Evolutionary conservation across 139 green algal genomes (phyloP), one percentile per base, ranked within the genome.

Genomic region (Tetradesmus obliquus): DNA sequence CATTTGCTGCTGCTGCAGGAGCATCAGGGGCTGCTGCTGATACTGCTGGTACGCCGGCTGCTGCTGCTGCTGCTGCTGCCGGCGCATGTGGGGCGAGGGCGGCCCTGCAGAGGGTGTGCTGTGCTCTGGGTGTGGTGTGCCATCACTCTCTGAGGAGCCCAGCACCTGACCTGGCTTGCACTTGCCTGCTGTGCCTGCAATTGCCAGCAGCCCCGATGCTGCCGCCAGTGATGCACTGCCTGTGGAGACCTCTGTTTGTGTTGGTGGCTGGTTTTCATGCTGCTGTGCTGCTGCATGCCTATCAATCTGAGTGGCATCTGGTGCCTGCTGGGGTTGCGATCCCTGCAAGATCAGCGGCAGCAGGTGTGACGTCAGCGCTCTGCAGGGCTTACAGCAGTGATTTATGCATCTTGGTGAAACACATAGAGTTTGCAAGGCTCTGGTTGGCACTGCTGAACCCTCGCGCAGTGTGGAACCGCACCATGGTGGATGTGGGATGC

Each of bases 91-190:
- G 12, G 85, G 85, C 10, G 85, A 89, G 15, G 66, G 45, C 7
- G 85, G 85, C 6, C 62, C 85, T 13, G 85, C 85, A 82, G 85
- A 89, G 15, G 85, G 85, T 20, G 66, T 89, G 85, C 85, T 89
- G 66, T 82, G 62, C 62, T 89, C 85, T 51, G 66, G 62, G 66
- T 89, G 85, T 20, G 85, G 85, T 51, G 85, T 89, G 62, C 85
- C 85, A 66, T 89, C 85, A 45, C 85, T 89, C 53, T 89, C 85
- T 66, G 85, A 89, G 10, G 85, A 89, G 32, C 85, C 85, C 85
- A 89, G 66, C 54, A 82, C 66, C 17, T 82, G 32, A 15, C 62
- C 85, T 69, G 66, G 45, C 72, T 62, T 89, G 66, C 32, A 55
- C 8, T 53, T 82, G 76, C 76, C 62, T 53, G 85, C 85, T 22